phyloP scores from a whole-genome alignment of 1,284 basidiomycete species.

The Leccinum glutinopallens region DNA sequence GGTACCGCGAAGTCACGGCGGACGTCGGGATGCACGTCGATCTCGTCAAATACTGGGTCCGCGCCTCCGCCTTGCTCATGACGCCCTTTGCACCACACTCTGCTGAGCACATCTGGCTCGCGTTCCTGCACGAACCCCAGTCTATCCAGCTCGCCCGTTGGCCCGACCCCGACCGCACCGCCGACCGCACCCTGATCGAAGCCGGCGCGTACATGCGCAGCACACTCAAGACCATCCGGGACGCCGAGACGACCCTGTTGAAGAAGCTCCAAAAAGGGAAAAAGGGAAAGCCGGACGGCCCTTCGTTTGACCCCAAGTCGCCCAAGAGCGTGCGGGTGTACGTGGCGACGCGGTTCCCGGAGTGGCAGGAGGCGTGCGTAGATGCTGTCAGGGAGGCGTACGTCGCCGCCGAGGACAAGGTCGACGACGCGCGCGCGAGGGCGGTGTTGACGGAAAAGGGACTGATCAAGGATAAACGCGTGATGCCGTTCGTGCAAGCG shows the following conservation, averaged over 20 bases:
- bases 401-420: conserved; percentile 56
- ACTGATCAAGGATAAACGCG: conserved; percentile 93
- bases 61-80: conserved; percentile 77
- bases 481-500: conserved; percentile 92
- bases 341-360: conserved; percentile 89
- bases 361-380: conserved; percentile 90
- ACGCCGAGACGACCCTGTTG: conserved; percentile 79
- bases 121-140: conserved; percentile 71
- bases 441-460: conserved; percentile 73
- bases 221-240: conserved; percentile 87
- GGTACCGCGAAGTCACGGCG: conserved; percentile 93
- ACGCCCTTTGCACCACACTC: conserved; percentile 95
- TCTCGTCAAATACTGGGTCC: conserved; percentile 81
- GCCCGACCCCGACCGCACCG: conserved; percentile 63
- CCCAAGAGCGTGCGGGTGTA: conserved; percentile 88
- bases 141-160: conserved; percentile 85
- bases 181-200: conserved; percentile 69
- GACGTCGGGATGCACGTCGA: conserved; percentile 91
- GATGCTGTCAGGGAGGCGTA: conserved; percentile 76
- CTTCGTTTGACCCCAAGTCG: conserved; percentile 77
- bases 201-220: conserved; percentile 83
- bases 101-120: conserved; percentile 88
- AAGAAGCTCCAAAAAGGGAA: conserved; percentile 77
- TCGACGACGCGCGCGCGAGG: conserved; percentile 84
- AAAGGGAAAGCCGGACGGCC: conserved; percentile 43